Evolutionary conservation across 805 yeast species (phyloP).

Genomic region (Teunomyces panamensis): DNA sequence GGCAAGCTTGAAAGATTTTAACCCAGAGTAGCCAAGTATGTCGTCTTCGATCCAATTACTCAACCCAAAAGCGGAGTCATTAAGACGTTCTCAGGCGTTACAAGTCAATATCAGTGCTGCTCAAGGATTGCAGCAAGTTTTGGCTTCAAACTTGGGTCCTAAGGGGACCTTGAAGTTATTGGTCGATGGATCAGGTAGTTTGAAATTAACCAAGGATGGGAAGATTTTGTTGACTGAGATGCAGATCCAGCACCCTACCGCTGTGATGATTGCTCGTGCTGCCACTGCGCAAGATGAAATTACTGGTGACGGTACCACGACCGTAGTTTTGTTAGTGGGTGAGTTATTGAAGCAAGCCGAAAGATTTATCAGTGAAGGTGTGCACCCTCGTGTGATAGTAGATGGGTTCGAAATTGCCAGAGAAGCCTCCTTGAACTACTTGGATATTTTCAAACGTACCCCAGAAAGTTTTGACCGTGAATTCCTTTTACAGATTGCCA

Average conservation of each 20-base stretch:
- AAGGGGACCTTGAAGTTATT: slow-evolving; percentile 95
- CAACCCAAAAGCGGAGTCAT: slow-evolving; percentile 97
- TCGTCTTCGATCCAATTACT: slow-evolving; percentile 78
- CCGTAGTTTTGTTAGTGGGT: slow-evolving; percentile 92
- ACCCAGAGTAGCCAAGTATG: slow-evolving; percentile 14
- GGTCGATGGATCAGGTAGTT: slow-evolving; percentile 94
- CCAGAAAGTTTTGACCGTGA: slow-evolving; percentile 71
- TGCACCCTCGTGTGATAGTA: slow-evolving; percentile 90
- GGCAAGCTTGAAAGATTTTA: slow-evolving; percentile 5
- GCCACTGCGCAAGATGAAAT: slow-evolving; percentile 99
- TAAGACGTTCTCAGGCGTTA: slow-evolving; percentile 91
- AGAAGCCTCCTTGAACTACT: slow-evolving; percentile 63
- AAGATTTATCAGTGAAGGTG: slow-evolving; percentile 86
- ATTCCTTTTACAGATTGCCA: slow-evolving; percentile 84
- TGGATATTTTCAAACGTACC: slow-evolving; percentile 61
- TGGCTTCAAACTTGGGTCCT: slow-evolving; percentile 92
- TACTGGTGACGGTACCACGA: slow-evolving; percentile 98
- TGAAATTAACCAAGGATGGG: slow-evolving; percentile 96
- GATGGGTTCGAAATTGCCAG: slow-evolving; percentile 95
- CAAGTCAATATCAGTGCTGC: slow-evolving; percentile 96
- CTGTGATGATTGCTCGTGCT: slow-evolving; percentile 74
- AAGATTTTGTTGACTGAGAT: slow-evolving; percentile 89
- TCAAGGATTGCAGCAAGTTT: slow-evolving; percentile 90
- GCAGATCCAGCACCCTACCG: slow-evolving; percentile 73
- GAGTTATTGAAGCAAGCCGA: slow-evolving; percentile 93